Conservation (phyloP, 768 basidiomycete species). For the Auriculariales sp. region DNA sequence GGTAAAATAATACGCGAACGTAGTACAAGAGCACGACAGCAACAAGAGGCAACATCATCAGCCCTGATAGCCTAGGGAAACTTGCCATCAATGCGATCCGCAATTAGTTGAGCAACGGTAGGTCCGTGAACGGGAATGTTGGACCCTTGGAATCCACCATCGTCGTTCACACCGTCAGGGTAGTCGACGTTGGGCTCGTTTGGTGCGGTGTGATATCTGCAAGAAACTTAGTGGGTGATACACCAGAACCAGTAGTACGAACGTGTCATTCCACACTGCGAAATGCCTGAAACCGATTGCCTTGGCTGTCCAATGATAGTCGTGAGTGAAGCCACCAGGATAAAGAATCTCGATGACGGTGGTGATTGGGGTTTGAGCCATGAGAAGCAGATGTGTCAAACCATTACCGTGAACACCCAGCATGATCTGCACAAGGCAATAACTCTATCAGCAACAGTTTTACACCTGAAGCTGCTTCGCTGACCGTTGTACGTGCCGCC, state of each 20-base stretch:
- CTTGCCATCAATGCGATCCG: constrained; percentile 39
- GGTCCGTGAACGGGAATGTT: constrained; percentile 61
- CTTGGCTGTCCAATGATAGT: constrained; percentile 72
- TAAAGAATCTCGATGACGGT: constrained; percentile 80
- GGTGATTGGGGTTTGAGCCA: constrained; percentile 60
- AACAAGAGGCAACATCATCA: too few relatives aligned
- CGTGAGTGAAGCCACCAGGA: constrained; percentile 68
- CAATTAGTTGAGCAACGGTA: constrained; percentile 50
- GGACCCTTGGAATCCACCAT: constrained; percentile 47
- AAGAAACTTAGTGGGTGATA: neutral
- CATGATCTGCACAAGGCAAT: constrained; percentile 32
- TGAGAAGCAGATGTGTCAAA: constrained; percentile 72
- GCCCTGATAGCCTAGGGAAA: constrained; percentile 1
- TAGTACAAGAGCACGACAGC: too few relatives aligned
- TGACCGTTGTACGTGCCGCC: constrained; percentile 54
- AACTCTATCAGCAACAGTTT: neutral
- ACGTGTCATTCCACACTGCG: constrained; percentile 73
- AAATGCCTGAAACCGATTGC: constrained; percentile 64
- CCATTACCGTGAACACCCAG: constrained; percentile 72
- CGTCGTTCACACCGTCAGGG: constrained; percentile 38
- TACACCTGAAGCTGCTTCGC: constrained; percentile 13
- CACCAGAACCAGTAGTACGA: constrained; percentile 16
- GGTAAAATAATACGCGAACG: too few relatives aligned
- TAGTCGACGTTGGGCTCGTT: constrained; percentile 42
- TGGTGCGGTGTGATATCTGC: constrained; percentile 25